Conservation (phyloP, 805 yeast genomes). For the Pichia pseudocactophila region DNA sequence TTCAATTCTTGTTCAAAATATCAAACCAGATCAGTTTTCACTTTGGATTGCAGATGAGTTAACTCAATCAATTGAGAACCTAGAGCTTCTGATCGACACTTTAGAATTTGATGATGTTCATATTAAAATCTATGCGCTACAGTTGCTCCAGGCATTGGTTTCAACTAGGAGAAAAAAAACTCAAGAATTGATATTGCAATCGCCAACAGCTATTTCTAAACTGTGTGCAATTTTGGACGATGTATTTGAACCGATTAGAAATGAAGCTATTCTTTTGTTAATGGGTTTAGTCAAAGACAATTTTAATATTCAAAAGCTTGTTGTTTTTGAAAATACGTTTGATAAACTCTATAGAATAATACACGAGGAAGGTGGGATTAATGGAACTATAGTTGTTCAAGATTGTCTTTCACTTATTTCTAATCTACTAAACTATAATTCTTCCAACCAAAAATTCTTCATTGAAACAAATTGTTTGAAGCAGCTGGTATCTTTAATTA, state of each 20-base stretch:
- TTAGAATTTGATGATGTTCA: slow-evolving; percentile 53
- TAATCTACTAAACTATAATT: slow-evolving; percentile 68
- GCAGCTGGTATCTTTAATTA: slow-evolving; percentile 50
- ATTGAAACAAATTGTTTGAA: slow-evolving; percentile 76
- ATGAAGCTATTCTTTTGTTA: slow-evolving; percentile 77
- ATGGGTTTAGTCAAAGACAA: slow-evolving; percentile 77
- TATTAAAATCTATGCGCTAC: slow-evolving; percentile 70
- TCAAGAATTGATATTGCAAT: slow-evolving; percentile 60
- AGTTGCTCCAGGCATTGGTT: slow-evolving; percentile 73
- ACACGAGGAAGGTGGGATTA: slow-evolving; percentile 78
- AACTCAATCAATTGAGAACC: slow-evolving; percentile 50
- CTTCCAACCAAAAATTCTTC: slow-evolving; percentile 83
- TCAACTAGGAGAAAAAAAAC: slow-evolving; percentile 67
- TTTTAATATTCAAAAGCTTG: slow-evolving; percentile 80
- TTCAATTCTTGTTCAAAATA: slow-evolving; percentile 42
- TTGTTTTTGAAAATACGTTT: slow-evolving; percentile 90
- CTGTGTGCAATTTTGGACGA: slow-evolving; percentile 57
- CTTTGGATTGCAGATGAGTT: slow-evolving; percentile 93
- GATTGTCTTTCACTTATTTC: slow-evolving; percentile 75
- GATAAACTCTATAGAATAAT: slow-evolving; percentile 74
- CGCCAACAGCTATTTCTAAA: slow-evolving; percentile 74
- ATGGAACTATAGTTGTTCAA: slow-evolving; percentile 84
- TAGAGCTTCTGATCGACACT: slow-evolving; percentile 40
- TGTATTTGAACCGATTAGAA: slow-evolving; percentile 75
- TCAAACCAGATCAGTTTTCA: slow-evolving; percentile 72